phyloP scores from a whole-genome alignment of 495 filamentous ascomycete genomes.

The Astrothelium macrocarpum region DNA sequence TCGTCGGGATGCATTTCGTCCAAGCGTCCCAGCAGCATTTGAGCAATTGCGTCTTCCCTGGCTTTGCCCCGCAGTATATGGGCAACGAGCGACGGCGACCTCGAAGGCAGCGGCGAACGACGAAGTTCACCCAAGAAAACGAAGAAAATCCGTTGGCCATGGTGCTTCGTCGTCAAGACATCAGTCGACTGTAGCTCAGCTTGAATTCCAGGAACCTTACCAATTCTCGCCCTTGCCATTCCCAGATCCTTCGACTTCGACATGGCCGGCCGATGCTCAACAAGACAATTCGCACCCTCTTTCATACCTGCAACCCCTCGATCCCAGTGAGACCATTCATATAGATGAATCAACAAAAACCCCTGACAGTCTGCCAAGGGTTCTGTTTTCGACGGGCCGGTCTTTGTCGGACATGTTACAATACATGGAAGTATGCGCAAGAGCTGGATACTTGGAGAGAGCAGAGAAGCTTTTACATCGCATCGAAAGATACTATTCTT shows the following conservation, averaged over 20 bases:
- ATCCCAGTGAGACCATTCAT: not conserved
- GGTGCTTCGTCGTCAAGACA: not conserved
- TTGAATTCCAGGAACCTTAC: not conserved
- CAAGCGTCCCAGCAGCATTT: not conserved
- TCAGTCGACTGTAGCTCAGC: not conserved
- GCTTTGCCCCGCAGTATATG: not conserved
- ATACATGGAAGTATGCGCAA: not conserved
- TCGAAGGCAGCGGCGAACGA: not conserved
- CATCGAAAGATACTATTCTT: not conserved
- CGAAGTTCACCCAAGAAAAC: not conserved
- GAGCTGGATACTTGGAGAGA: not conserved
- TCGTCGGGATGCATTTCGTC: not conserved
- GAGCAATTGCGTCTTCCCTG: conserved; percentile 3
- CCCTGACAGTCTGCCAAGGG: not conserved
- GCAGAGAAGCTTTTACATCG: not conserved
- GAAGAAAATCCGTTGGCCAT: not conserved
- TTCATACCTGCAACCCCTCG: not conserved
- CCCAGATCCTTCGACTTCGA: not conserved
- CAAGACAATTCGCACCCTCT: not conserved
- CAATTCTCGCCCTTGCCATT: not conserved
- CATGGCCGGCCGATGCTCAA: not conserved
- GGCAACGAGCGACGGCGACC: not conserved
- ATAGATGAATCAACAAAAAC: not conserved
- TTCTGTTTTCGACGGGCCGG: not conserved
- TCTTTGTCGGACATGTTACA: not conserved